Conservation (phyloP, 352 stramenopile genomes). For the Phytophthora uliginosa region DNA sequence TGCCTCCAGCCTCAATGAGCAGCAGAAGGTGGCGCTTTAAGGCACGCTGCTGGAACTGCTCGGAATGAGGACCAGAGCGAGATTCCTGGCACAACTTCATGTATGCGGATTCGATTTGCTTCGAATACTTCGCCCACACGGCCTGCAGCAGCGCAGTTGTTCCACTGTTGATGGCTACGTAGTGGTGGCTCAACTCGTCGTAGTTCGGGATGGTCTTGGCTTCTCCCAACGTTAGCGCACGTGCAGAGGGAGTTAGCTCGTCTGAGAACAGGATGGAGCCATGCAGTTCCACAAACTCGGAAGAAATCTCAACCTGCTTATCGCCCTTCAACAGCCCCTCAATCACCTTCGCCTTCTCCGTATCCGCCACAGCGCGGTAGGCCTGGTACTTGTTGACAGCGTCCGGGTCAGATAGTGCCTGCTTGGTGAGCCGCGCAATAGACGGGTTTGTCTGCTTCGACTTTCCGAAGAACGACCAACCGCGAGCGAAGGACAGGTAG, state of each 20-base stretch:
- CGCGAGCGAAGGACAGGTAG: conserved; percentile 78
- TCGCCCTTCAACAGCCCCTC: conserved; percentile 64
- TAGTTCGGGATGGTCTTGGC: conserved; percentile 65
- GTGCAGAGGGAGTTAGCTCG: conserved; percentile 66
- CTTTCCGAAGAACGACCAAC: conserved; percentile 87
- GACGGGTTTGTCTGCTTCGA: conserved; percentile 71
- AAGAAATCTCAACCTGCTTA: conserved; percentile 62
- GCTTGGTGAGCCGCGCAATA: conserved; percentile 61
- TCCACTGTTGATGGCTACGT: conserved; percentile 67
- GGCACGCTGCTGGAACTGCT: conserved; percentile 80
- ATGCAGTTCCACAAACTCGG: conserved; percentile 68
- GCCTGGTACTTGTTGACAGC: conserved; percentile 85
- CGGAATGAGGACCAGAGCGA: conserved; percentile 61
- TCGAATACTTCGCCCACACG: conserved; percentile 73
- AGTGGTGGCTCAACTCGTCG: conserved; percentile 80
- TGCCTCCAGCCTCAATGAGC: conserved; percentile 72
- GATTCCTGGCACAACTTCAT: conserved; percentile 55
- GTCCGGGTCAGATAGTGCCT: conserved; percentile 74
- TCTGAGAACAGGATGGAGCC: conserved; percentile 80
- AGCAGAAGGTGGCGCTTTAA: conserved; percentile 72
- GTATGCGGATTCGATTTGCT: conserved; percentile 70
- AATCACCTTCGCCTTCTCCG: conserved; percentile 77
- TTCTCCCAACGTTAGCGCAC: conserved; percentile 71
- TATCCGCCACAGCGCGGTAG: conserved; percentile 74
- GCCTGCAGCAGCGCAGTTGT: conserved; percentile 74